phyloP scores from a whole-genome alignment of 1,284 basidiomycete species.

The Vanrija humicola region DNA sequence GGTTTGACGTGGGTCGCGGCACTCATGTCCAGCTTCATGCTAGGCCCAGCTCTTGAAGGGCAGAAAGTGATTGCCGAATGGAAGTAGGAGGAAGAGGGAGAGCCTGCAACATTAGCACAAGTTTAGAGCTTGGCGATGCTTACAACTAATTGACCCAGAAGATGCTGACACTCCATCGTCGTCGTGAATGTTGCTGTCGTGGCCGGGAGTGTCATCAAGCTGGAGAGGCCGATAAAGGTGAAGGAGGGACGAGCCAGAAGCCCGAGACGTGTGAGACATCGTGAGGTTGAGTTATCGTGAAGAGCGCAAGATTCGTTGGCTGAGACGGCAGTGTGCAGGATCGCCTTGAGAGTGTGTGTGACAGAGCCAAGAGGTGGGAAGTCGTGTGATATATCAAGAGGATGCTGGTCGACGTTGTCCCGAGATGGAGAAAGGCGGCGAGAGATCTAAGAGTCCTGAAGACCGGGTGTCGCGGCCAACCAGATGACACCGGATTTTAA shows the following conservation, averaged over 20 bases:
- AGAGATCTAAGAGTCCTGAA: background rate
- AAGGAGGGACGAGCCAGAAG: conserved; percentile 36
- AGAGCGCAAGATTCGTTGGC: background rate
- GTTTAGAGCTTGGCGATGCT: background rate
- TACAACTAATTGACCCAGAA: conserved; percentile 3
- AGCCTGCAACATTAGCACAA: background rate
- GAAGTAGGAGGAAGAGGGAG: conserved; percentile 9
- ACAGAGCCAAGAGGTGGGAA: background rate
- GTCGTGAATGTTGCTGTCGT: background rate
- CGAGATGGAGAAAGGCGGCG: background rate
- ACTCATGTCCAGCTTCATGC: conserved; percentile 10
- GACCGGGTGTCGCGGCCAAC: background rate
- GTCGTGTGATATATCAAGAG: background rate
- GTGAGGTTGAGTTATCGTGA: background rate
- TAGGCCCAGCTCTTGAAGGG: conserved; percentile 7
- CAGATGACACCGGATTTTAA: background rate
- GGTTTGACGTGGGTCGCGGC: background rate
- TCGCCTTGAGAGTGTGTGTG: too few species aligned
- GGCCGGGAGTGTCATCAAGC: conserved; percentile 7
- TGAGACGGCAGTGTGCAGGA: too few species aligned
- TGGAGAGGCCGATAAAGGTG: conserved; percentile 31
- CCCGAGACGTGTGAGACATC: conserved; percentile 18
- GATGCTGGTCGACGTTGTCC: background rate
- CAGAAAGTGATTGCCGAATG: conserved; percentile 13
- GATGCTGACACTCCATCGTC: background rate